Base-by-base conservation (phyloP, 2,329 filamentous ascomycete genomes). In the Ceratocystis alfenasii region DNA sequence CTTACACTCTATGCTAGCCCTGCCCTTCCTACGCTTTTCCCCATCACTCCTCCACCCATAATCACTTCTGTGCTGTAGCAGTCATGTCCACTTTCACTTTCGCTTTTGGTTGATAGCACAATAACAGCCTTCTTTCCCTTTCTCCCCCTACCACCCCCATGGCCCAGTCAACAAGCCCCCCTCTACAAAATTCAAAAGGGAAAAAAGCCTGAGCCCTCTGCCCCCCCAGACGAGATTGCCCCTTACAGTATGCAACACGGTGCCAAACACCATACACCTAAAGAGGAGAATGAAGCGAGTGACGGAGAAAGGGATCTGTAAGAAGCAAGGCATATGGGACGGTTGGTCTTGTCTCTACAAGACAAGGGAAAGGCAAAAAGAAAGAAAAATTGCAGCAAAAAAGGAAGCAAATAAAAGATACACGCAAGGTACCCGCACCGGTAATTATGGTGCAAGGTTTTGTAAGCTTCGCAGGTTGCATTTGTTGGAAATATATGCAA, bases 361-460 rank as follows among this genome's bases (percentile, higher is more conserved):
- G 20, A 30, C 53, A 57, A 22, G n/a, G 25, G 10, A 61, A 61
- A 28, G 36, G 28, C 57, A 61, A 61, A 61, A 44, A 12, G 59
- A 30, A 33, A 67, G 55, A 61, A 65, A 65, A 53, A 68, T 45
- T 55, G 10, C 63, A 22, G 36, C 45, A 46, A 64, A 48, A 55
- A 65, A 68, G 53, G 60, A 55, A 64, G 57, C 22, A 62, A 61
- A 61, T n/a, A 44, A 57, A 46, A 65, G 44, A 62, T 59, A 15
- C 44, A 28, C 41, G 25, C 28, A 61, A 65, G 30, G 63, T 59
- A 45, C 48, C 50, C 36, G 33, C 63, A 41, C 63, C 63, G 63
- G 63, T 64, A 64, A 64, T 64, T 64, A 64, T 59, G 15, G 7
- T 64, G 50, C 63, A 64, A 59, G 63, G 63, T 64, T 45, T 33